Evolutionary conservation across 2,329 filamentous ascomycete species (phyloP), one percentile per base, ranked within the genome.

Genomic region (Phoma sp.): DNA sequence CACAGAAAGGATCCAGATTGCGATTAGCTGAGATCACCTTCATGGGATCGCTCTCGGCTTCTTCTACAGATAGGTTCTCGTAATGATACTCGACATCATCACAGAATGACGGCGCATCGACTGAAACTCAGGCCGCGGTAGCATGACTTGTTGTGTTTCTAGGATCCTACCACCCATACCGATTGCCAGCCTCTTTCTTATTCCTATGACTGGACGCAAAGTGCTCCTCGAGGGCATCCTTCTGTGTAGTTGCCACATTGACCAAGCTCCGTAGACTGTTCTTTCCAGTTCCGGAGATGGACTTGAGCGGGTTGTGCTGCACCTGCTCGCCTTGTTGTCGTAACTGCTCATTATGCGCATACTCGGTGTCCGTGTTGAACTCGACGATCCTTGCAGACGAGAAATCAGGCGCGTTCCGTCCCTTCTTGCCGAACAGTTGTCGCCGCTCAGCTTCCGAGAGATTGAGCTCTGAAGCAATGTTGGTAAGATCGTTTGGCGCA

Each of bases 291-390:
- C 70, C 71, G 23, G 90, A 87, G 70, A 96, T 89, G 2, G 88
- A 80, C 46, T 91, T 88, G 51, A 97, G 88, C 7, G 92, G 90
- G 67, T 93, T 93, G 76, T 96, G 89, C 44, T 86, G 83, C 48
- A 87, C 72, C 67, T 86, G 79, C 72, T 92, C 86, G 68, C 89
- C 88, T 44, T 85, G 79, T 14, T 86, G 84, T 9, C 91, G 85
- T 22, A 96, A 71, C 62, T 82, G 82, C 76, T 96, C 90, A 73
- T 98, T 98, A 66, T 89, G 86, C 23, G 83, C 84, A 74, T 98
- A 98, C 77, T 97, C 93, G 53, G 81, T 79, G 71, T 96, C 91
- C 61, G 91, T 93, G 77, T 96, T 91, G 82, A 97, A 96, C 67
- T 89, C 92, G 59, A 93, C 83, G 33, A 96, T 83, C 38, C 84